Percentiles rank a stretch among this genome's conserved stretches.
Evolutionary conservation across 352 stramenopile species (phyloP).

Genomic region (Phytophthora podocarpi): DNA sequence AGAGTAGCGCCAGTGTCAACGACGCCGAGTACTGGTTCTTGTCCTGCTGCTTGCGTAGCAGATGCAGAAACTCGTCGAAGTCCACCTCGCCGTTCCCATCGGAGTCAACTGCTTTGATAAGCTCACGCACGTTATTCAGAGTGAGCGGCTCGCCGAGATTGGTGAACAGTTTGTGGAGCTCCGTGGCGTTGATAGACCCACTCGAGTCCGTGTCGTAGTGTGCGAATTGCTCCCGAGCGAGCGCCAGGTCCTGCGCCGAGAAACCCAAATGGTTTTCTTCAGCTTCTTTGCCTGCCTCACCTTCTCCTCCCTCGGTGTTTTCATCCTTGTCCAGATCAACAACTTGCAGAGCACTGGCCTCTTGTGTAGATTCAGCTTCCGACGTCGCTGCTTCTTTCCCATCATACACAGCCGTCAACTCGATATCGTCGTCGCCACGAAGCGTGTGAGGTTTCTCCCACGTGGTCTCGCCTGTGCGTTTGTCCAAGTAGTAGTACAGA

Average conservation of each 20-base stretch:
- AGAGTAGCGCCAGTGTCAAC: conserved; percentile 63
- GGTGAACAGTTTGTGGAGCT: conserved; percentile 64
- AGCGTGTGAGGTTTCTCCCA: conserved; percentile 77
- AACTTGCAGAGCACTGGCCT: conserved; percentile 3
- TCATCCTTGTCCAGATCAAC: conserved; percentile 34
- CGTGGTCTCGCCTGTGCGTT: conserved; percentile 65
- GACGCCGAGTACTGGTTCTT: conserved; percentile 72
- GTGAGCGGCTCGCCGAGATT: conserved; percentile 66
- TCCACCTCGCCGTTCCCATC: conserved; percentile 73
- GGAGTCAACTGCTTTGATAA: conserved; percentile 60
- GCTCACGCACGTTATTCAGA: conserved; percentile 55
- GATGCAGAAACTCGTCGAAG: conserved; percentile 70
- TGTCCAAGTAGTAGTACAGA: conserved; percentile 78
- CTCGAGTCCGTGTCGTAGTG: conserved; percentile 68
- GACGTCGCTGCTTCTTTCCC: conserved; percentile 15
- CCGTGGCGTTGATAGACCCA: conserved; percentile 61
- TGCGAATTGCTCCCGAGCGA: conserved; percentile 59
- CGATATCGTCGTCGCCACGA: conserved; percentile 50
- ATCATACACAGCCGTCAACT: conserved; percentile 43
- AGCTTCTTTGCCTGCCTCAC: conserved; percentile 17
- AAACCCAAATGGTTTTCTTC: conserved; percentile 38
- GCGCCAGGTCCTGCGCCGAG: conserved; percentile 42
- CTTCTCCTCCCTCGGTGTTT: conserved; percentile 12
- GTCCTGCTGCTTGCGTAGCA: conserved; percentile 60
- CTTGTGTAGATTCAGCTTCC: conserved; percentile 2